These are phyloP conservation scores for Yamadazyma takamatsuzukensis DNA, from an alignment of 805 yeast species.

Conservation along the genomic window DNA sequence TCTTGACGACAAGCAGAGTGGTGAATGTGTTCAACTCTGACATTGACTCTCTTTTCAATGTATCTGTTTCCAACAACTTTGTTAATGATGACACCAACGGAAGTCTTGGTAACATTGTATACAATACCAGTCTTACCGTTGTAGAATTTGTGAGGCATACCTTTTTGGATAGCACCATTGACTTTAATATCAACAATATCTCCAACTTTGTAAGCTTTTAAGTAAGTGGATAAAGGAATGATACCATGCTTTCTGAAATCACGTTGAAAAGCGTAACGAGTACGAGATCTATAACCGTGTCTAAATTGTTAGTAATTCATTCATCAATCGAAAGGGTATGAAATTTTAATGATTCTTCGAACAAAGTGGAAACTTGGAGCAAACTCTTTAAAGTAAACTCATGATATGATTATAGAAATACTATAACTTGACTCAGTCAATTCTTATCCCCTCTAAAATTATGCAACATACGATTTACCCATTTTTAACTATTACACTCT, in stretches of 20 bases:
- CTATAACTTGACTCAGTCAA: background rate
- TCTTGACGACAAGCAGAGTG: conserved; percentile 99
- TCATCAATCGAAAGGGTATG: background rate
- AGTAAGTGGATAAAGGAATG: conserved; percentile 91
- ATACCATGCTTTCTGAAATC: conserved; percentile 98
- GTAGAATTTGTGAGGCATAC: conserved; percentile 99
- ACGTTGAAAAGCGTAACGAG: conserved; percentile 99
- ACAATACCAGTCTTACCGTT: conserved; percentile 99
- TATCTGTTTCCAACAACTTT: conserved; percentile 99
- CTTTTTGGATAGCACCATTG: conserved; percentile 98
- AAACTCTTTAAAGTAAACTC: too few relatives aligned
- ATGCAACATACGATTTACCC: conserved; percentile 36
- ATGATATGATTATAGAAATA: background rate
- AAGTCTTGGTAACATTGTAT: conserved; percentile 97
- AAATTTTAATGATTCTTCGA: too few relatives aligned
- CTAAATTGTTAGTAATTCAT: conserved; percentile 8
- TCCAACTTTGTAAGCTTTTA: conserved; percentile 97
- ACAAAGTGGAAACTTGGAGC: background rate
- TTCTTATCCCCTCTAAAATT: background rate
- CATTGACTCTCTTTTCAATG: conserved; percentile 97
- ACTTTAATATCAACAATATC: conserved; percentile 99
- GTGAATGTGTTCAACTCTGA: conserved; percentile 98
- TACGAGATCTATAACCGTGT: conserved; percentile 99
- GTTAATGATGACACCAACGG: conserved; percentile 98
- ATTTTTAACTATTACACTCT: conserved; percentile 18